phyloP scores from a whole-genome alignment of 164 flowering plant genomes.

The Nelumbo lutea region DNA sequence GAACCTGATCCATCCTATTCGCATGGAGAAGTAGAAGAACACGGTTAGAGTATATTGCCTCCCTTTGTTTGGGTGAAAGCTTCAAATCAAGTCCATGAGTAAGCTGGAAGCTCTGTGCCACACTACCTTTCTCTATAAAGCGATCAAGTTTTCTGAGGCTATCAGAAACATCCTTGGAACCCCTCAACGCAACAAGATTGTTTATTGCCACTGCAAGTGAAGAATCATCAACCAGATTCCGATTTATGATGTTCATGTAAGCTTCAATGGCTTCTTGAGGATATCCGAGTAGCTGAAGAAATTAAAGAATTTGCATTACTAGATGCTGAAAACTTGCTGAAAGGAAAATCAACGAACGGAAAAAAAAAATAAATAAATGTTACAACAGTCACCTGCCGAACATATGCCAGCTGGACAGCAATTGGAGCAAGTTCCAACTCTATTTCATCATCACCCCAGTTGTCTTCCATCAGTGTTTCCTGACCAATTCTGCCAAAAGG shows the following conservation, averaged over 20 bases:
- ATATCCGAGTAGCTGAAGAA: slow-evolving; percentile 63
- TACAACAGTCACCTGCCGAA: slow-evolving; percentile 58
- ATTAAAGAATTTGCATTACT: slow-evolving; percentile 9
- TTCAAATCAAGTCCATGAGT: slow-evolving; percentile 62
- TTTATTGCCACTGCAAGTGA: slow-evolving; percentile 87
- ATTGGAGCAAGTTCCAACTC: slow-evolving; percentile 93
- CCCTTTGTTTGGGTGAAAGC: slow-evolving; percentile 74
- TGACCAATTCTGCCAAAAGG: slow-evolving; percentile 72
- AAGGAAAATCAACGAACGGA: neutral
- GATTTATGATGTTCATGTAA: slow-evolving; percentile 52
- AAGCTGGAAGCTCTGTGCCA: slow-evolving; percentile 50
- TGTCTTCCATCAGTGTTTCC: slow-evolving; percentile 81
- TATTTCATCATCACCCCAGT: slow-evolving; percentile 81
- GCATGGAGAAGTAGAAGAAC: slow-evolving; percentile 83
- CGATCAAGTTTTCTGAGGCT: slow-evolving; percentile 77
- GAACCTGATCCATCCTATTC: slow-evolving; percentile 78
- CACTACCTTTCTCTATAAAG: slow-evolving; percentile 60
- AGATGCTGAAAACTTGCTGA: slow-evolving; percentile 3
- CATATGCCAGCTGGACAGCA: slow-evolving; percentile 88
- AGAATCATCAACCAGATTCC: slow-evolving; percentile 70
- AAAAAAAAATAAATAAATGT: neutral
- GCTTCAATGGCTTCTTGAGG: slow-evolving; percentile 63
- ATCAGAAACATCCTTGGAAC: slow-evolving; percentile 78
- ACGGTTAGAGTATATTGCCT: slow-evolving; percentile 70
- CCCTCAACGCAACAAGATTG: slow-evolving; percentile 70